phyloP scores from a whole-genome alignment of 805 yeast genomes.

The Hyphopichia homilentoma region DNA sequence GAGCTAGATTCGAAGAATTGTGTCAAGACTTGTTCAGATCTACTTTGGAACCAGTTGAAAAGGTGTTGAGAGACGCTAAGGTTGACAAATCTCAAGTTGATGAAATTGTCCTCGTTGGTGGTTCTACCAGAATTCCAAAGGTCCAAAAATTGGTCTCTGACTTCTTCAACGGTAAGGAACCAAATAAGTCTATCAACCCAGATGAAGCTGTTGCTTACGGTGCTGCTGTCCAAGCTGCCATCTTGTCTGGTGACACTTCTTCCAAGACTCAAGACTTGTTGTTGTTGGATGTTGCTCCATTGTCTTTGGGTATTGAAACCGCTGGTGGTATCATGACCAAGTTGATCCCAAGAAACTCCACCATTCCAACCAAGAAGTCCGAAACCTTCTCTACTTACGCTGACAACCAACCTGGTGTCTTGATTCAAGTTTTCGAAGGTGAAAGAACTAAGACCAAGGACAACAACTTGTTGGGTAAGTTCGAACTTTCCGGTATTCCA shows the following conservation, averaged over 20 bases:
- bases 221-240: slow-evolving; percentile 98
- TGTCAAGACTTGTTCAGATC: slow-evolving; percentile 93
- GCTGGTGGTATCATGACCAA: slow-evolving; percentile 99
- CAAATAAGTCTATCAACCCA: slow-evolving; percentile 94
- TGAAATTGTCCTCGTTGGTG: slow-evolving; percentile 95
- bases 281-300: slow-evolving; percentile 95
- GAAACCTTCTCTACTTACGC: slow-evolving; percentile 96
- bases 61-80: slow-evolving; percentile 87
- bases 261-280: slow-evolving; percentile 94
- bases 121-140: slow-evolving; percentile 98
- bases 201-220: slow-evolving; percentile 99
- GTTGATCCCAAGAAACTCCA: slow-evolving; percentile 96
- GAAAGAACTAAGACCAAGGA: slow-evolving; percentile 96
- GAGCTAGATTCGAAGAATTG: slow-evolving; percentile 97
- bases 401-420: slow-evolving; percentile 98
- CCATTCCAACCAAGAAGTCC: slow-evolving; percentile 96
- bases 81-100: slow-evolving; percentile 84
- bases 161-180: slow-evolving; percentile 96
- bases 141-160: slow-evolving; percentile 93
- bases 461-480: slow-evolving; percentile 95
- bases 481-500: slow-evolving; percentile 94
- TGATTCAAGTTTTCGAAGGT: slow-evolving; percentile 97
- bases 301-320: slow-evolving; percentile 96
- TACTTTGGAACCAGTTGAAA: slow-evolving; percentile 92
- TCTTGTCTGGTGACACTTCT: slow-evolving; percentile 92